Percentiles rank a stretch among this genome's conserved stretches.
phyloP scores from a whole-genome alignment of 2,329 filamentous ascomycete species.

The Herpotrichia juniperi region DNA sequence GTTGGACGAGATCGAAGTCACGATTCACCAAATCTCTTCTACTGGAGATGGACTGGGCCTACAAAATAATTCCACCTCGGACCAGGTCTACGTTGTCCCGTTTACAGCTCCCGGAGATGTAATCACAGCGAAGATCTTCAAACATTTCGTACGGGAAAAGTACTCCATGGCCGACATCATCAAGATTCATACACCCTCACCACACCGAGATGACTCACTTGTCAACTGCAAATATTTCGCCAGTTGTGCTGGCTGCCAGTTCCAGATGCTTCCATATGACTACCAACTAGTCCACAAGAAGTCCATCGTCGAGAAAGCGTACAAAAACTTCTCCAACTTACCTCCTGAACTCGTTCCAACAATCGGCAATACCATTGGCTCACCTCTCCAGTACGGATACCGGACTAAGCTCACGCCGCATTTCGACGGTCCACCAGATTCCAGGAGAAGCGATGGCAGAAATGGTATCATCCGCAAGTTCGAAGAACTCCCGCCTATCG shows the following conservation, averaged over 20 bases:
- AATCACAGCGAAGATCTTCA: slow-evolving; percentile 78
- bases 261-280: slow-evolving; percentile 92
- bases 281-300: slow-evolving; percentile 87
- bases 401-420: slow-evolving; percentile 97
- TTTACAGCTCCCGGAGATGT: slow-evolving; percentile 87
- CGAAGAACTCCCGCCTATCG: slow-evolving; percentile 75
- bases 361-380: slow-evolving; percentile 84
- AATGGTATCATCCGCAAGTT: slow-evolving; percentile 64
- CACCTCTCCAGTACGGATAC: slow-evolving; percentile 90
- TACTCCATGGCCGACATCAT: slow-evolving; percentile 85
- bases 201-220: slow-evolving; percentile 76
- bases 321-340: slow-evolving; percentile 86
- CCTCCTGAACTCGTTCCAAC: slow-evolving; percentile 75
- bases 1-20: slow-evolving; percentile 79
- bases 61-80: slow-evolving; percentile 64
- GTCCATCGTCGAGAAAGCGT: slow-evolving; percentile 88
- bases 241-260: slow-evolving; percentile 89
- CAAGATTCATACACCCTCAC: slow-evolving; percentile 74
- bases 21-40: slow-evolving; percentile 83
- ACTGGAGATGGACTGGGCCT: slow-evolving; percentile 89
- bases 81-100: slow-evolving; percentile 82
- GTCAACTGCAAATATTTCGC: slow-evolving; percentile 87
- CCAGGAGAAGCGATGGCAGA: slow-evolving; percentile 53
- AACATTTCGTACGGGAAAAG: slow-evolving; percentile 67
- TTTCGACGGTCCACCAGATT: slow-evolving; percentile 76